phyloP scores from a whole-genome alignment of 169 alveolate species.

The Plasmodium relictum region DNA sequence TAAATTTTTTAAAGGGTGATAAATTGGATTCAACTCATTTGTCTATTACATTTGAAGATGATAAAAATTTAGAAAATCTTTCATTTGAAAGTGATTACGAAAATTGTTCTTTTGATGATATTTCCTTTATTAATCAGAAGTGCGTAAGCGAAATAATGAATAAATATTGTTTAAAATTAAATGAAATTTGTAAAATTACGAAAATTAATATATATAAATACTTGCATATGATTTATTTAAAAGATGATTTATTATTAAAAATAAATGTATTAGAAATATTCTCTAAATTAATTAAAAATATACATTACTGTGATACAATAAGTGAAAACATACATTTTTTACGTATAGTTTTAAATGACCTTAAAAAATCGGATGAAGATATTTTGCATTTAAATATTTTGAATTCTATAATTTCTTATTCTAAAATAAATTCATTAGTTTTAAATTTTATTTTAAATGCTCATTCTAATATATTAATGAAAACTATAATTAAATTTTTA shows the following conservation, averaged over 20 bases:
- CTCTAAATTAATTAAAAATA: constrained; percentile 43
- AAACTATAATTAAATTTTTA: constrained; percentile 39
- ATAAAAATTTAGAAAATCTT: neutral
- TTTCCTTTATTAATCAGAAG: constrained; percentile 8
- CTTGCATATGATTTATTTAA: constrained; percentile 40
- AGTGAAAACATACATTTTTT: constrained; percentile 28
- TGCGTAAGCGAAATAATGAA: constrained; percentile 24
- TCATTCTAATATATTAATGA: constrained; percentile 39
- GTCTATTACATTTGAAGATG: neutral
- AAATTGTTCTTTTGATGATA: constrained; percentile 16
- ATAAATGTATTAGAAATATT: constrained; percentile 72
- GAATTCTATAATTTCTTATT: constrained; percentile 64
- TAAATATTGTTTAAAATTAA: constrained; percentile 25
- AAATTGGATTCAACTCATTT: neutral
- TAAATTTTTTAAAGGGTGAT: neutral
- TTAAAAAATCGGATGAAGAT: constrained; percentile 20
- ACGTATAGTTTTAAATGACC: constrained; percentile 29
- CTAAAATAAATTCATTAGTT: constrained; percentile 7
- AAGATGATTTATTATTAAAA: constrained; percentile 72
- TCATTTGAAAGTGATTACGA: constrained; percentile 4
- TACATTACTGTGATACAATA: constrained; percentile 7
- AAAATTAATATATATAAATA: constrained; percentile 71
- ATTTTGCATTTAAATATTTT: constrained; percentile 47
- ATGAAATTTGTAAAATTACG: constrained; percentile 19
- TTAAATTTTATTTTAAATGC: constrained; percentile 26